These are phyloP conservation scores for Madurella mycetomatis DNA, from an alignment of 2,329 filamentous ascomycete genomes.

Conservation along the genomic window DNA sequence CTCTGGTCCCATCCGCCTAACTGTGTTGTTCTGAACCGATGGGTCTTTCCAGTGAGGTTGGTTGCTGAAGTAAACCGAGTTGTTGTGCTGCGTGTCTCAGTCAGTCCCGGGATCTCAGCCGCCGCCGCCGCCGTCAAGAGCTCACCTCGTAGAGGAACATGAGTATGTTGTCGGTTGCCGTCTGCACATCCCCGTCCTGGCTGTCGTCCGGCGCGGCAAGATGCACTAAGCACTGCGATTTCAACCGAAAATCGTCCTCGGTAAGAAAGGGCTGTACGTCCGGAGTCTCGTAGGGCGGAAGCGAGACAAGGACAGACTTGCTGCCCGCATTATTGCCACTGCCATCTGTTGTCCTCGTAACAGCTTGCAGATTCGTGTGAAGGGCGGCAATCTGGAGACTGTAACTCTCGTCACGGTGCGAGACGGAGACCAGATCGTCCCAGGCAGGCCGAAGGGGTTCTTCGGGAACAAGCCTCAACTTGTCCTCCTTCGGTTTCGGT, in stretches of 20 bases:
- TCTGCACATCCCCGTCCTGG: conserved; percentile 23
- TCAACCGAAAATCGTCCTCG: conserved; percentile 38
- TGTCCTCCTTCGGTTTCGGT: conserved; percentile 24
- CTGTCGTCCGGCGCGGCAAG: conserved; percentile 33
- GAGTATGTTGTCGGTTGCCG: conserved; percentile 39
- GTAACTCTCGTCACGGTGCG: conserved; percentile 35
- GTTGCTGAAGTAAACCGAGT: conserved; percentile 33
- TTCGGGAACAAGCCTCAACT: conserved; percentile 30
- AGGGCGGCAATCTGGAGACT: conserved; percentile 43
- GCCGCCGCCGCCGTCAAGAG: conserved; percentile 17
- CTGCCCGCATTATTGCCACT: conserved; percentile 8
- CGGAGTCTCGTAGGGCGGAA: conserved; percentile 37
- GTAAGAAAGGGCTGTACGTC: conserved; percentile 35
- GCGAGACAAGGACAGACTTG: conserved; percentile 34
- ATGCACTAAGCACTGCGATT: conserved; percentile 42
- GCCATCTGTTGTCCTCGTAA: conserved; percentile 25
- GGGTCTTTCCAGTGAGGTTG: conserved; percentile 37
- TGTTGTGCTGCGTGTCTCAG: conserved; percentile 39
- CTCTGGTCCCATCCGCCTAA: conserved; percentile 42
- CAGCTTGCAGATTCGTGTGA: conserved; percentile 38
- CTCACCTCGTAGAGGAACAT: conserved; percentile 51
- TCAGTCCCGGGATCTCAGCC: conserved; percentile 5
- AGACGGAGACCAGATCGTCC: conserved; percentile 44
- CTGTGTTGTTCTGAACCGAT: conserved; percentile 31
- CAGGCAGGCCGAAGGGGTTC: conserved; percentile 47